Evolutionary conservation across 139 green algal species (phyloP), one percentile per base, ranked within the genome.

Genomic region (Astrephomene gubernaculifera): DNA sequence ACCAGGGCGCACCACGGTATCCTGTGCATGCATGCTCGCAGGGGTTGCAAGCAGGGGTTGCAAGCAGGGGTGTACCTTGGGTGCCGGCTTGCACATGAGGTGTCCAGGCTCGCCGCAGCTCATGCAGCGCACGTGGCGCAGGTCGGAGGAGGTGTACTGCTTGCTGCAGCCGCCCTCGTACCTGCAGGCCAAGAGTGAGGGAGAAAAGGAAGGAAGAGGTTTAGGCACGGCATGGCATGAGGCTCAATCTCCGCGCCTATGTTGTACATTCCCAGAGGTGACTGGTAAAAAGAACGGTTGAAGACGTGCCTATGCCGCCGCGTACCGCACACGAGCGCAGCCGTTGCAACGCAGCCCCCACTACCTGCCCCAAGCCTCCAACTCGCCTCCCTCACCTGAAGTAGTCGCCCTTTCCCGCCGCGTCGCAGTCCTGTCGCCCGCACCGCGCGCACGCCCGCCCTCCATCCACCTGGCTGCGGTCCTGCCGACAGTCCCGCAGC

Each of bases 71-170:
- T 74, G 57, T 49, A 90, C 87, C 82, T 63, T 69, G 25, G 90
- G 89, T 6, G 82, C 44, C 0, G 82, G 63, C 38, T 79, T 83
- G 87, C 94, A 96, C 86, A 88, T 89, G 41, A 95, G 75, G 83
- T 97, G 95, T 1, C 95, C 95, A 1, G 60, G 45, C 22, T 74
- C 41, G 9, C 93, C 93, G 87, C 95, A 97, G 35, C 90, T 76
- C 79, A 90, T 91, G 90, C 95, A 97, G 36, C 88, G 88, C 57
- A 91, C 87, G 27, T 89, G 72, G 33, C 54, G 54, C 64, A 97
- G 78, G 89, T 97, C 94, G 14, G 68, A 39, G 0, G 21, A 2
- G n/a, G 39, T 43, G 89, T 96, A 97, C 2, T 71, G 31, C 2
- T 70, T 25, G 10, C 29, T 90, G 89, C 94, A 97, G 39, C 87